A percentile compares a stretch with the other conserved stretches of the same genome.
Conservation (phyloP, 1,284 basidiomycete species). For the Puccinia polysora region DNA sequence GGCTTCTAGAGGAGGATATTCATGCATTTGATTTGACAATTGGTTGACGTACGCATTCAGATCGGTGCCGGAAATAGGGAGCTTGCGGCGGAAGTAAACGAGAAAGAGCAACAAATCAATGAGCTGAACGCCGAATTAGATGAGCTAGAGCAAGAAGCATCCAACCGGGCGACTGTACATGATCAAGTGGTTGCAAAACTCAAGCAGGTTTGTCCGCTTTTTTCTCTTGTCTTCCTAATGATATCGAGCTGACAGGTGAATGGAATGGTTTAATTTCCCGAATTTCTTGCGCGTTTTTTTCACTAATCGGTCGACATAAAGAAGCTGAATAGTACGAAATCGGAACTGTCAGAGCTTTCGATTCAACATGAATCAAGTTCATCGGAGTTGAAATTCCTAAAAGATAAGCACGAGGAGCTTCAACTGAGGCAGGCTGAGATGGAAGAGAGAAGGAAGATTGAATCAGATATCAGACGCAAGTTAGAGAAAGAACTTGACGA, state of each 20-base stretch:
- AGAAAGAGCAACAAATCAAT: constrained; percentile 49
- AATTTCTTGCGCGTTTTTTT: background rate
- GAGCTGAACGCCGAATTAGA: constrained; percentile 55
- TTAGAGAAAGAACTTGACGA: constrained; percentile 56
- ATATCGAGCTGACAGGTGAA: background rate
- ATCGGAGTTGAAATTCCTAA: constrained; percentile 51
- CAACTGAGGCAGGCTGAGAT: constrained; percentile 55
- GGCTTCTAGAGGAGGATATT: constrained; percentile 11
- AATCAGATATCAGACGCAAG: constrained; percentile 46
- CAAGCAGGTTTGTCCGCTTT: constrained; percentile 63
- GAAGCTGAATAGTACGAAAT: constrained; percentile 48
- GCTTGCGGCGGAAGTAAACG: constrained; percentile 61
- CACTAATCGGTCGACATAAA: constrained; percentile 21
- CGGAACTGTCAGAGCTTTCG: constrained; percentile 48
- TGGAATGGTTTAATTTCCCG: constrained; percentile 1
- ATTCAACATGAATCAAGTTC: constrained; percentile 48
- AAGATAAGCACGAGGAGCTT: constrained; percentile 67
- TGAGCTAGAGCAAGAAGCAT: constrained; percentile 60
- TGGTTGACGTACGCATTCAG: constrained; percentile 52
- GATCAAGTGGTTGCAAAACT: constrained; percentile 67
- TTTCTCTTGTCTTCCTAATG: constrained; percentile 24
- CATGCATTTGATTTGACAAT: background rate
- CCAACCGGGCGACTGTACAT: constrained; percentile 65
- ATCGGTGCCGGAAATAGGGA: constrained; percentile 57
- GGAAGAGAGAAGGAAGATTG: constrained; percentile 33